These are phyloP conservation scores for Euphorbia pulcherrima DNA, from an alignment of 345 rosid species.

Conservation along the genomic window DNA sequence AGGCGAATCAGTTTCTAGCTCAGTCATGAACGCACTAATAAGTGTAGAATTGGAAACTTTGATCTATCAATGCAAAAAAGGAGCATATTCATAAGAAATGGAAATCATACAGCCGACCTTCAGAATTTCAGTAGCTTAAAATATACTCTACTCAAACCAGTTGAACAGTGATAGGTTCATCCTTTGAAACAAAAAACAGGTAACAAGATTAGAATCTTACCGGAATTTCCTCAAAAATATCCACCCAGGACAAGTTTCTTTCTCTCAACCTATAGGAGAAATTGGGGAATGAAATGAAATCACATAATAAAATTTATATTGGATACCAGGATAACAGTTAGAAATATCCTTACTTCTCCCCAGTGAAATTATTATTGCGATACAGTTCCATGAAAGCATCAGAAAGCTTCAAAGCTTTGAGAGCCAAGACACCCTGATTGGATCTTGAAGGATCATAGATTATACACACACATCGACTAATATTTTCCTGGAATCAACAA, in stretches of 20 bases:
- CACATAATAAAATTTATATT: slow-evolving; percentile 8
- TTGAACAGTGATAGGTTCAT: neutral
- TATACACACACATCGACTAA: slow-evolving; percentile 92
- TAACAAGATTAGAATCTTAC: slow-evolving; percentile 46
- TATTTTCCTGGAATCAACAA: slow-evolving; percentile 65
- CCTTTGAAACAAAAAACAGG: neutral
- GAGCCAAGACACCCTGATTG: slow-evolving; percentile 79
- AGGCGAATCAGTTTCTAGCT: slow-evolving; percentile 80
- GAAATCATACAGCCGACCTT: neutral
- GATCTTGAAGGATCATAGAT: slow-evolving; percentile 96
- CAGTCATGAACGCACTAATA: slow-evolving; percentile 96
- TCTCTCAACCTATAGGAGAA: slow-evolving; percentile 73
- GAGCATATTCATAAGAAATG: neutral
- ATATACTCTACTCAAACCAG: neutral
- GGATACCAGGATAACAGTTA: slow-evolving; percentile 5
- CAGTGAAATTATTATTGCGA: slow-evolving; percentile 71
- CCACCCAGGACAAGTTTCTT: slow-evolving; percentile 97
- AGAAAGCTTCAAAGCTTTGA: slow-evolving; percentile 97
- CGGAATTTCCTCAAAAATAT: slow-evolving; percentile 97
- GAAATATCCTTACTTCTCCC: slow-evolving; percentile 69
- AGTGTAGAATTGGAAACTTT: slow-evolving; percentile 98
- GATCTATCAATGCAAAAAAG: slow-evolving; percentile 47
- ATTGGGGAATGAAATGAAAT: slow-evolving; percentile 1
- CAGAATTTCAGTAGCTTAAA: neutral
- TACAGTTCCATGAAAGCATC: slow-evolving; percentile 95